Conservation (phyloP, 179 eudicot genomes). For the Beta lomatogona region DNA sequence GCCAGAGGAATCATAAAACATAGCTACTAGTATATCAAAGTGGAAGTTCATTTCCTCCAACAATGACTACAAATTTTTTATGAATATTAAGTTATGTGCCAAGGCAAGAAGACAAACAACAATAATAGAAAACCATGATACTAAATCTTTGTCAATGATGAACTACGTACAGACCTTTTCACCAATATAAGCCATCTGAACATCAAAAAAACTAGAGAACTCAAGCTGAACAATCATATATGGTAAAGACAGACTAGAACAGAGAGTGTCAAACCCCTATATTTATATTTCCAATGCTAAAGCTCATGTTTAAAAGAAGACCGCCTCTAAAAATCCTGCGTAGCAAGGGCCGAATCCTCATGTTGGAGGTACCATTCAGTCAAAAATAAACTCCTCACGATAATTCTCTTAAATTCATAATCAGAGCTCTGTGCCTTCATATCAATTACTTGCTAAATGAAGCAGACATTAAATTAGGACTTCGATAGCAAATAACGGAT, state of each 20-base stretch:
- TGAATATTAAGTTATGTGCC: not conserved
- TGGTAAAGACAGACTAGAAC: too few species aligned
- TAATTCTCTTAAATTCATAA: not conserved
- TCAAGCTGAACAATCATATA: too few species aligned
- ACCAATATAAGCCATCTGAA: not conserved
- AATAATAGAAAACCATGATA: not conserved
- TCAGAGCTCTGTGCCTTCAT: not conserved
- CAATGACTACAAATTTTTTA: not conserved
- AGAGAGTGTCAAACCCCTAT: too few species aligned
- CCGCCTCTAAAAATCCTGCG: not conserved
- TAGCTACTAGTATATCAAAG: not conserved
- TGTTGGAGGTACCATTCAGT: not conserved
- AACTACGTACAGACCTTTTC: not conserved
- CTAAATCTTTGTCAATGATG: not conserved
- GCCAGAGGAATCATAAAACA: not conserved
- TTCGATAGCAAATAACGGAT: not conserved
- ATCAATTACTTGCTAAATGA: not conserved
- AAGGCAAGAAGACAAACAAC: not conserved
- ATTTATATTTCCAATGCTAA: too few species aligned
- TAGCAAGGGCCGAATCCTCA: not conserved
- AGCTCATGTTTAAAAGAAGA: not conserved
- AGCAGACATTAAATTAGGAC: not conserved
- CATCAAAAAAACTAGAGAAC: not conserved
- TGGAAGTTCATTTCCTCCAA: not conserved
- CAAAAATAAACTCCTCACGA: not conserved